Conservation (phyloP, 169 alveolate genomes). For the Toxoplasma gondii region DNA sequence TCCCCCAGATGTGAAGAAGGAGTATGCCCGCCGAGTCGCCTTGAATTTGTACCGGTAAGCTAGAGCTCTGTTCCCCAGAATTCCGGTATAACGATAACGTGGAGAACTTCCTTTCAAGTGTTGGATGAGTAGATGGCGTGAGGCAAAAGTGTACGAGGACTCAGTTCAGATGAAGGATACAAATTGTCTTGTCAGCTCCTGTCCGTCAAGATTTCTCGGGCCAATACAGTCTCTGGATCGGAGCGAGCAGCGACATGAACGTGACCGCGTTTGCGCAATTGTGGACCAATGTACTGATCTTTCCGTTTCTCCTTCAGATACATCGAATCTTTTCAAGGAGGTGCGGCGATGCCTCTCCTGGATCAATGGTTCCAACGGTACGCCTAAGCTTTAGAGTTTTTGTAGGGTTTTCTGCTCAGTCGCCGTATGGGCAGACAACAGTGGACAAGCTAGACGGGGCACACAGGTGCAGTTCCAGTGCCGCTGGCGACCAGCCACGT, state of each 20-base stretch:
- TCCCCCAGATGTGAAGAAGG: constrained; percentile 43
- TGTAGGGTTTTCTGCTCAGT: neutral
- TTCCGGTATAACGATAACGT: neutral
- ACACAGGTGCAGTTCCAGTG: neutral
- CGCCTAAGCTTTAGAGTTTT: neutral
- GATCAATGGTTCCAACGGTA: constrained; percentile 62
- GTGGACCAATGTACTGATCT: no score
- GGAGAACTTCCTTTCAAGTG: neutral
- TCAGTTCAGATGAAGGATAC: no score
- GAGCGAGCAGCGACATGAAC: neutral
- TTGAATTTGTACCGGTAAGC: constrained; percentile 45
- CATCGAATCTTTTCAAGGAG: constrained; percentile 55
- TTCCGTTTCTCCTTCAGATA: neutral
- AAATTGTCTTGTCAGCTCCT: no score
- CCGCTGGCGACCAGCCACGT: neutral
- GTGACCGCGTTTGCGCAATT: neutral
- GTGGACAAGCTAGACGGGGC: neutral
- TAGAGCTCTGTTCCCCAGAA: neutral
- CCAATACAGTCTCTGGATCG: no score
- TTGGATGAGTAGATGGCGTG: no score
- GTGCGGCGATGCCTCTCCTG: constrained; percentile 45
- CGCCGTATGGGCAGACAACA: neutral
- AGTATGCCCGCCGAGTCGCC: constrained; percentile 57
- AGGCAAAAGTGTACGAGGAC: no score
- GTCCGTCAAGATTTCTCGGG: no score